Evolutionary conservation across 345 rosid genomes (phyloP).

Genomic region (Boechera stricta): DNA sequence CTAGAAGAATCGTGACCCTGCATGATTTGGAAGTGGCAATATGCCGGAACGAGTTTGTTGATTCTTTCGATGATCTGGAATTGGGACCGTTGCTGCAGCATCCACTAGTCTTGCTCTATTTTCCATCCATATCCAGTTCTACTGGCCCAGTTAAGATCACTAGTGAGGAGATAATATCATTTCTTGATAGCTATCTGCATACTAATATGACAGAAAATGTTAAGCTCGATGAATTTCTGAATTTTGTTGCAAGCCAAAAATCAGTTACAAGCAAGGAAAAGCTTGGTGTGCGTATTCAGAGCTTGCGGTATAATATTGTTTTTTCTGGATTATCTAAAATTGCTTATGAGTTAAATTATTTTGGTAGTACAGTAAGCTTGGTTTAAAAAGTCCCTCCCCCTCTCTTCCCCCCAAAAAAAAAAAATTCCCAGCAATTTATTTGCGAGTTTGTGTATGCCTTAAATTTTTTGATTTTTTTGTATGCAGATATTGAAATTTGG

Average conservation of each 20-base stretch:
- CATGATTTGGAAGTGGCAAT: constrained; percentile 79
- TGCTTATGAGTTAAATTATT: constrained; percentile 9
- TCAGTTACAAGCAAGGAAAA: constrained; percentile 60
- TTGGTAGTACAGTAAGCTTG: constrained; percentile 10
- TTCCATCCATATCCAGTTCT: constrained; percentile 52
- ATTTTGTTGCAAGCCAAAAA: constrained; percentile 63
- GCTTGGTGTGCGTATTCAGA: constrained; percentile 81
- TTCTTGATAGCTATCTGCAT: constrained; percentile 57
- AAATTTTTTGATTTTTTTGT: constrained; percentile 1
- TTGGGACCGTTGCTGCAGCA: constrained; percentile 80
- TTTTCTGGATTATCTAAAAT: constrained; percentile 10
- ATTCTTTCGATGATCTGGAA: constrained; percentile 64
- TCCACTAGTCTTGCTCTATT: constrained; percentile 71
- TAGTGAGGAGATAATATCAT: constrained; percentile 59
- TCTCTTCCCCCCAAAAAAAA: accelerated
- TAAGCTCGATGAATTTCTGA: constrained; percentile 63
- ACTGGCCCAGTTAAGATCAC: constrained; percentile 63
- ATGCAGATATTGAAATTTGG: not conserved
- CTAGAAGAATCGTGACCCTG: constrained; percentile 66
- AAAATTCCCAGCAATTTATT: too few species aligned
- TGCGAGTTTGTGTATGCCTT: not conserved
- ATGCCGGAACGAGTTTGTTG: constrained; percentile 71
- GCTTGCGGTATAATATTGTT: constrained; percentile 63
- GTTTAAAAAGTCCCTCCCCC: not conserved
- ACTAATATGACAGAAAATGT: constrained; percentile 47